Evolutionary conservation across 2,329 filamentous ascomycete species (phyloP).

Genomic region (Pseudogymnoascus sp.): DNA sequence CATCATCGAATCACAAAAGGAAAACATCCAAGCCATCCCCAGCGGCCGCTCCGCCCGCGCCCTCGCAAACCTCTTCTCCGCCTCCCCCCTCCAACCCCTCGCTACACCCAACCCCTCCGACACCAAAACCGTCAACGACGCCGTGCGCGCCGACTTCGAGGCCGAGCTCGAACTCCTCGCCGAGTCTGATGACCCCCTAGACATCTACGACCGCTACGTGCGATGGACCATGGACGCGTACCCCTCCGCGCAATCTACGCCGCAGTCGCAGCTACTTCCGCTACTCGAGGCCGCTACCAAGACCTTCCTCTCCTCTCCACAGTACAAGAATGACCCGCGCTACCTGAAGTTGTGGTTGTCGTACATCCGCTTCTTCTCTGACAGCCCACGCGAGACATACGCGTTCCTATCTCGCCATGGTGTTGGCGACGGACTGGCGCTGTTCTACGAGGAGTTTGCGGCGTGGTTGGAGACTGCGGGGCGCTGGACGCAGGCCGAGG

Average conservation of each 20-base stretch:
- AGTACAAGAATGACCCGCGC: slow-evolving; percentile 91
- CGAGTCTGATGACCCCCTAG: slow-evolving; percentile 90
- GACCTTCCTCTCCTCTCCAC: slow-evolving; percentile 69
- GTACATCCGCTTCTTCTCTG: slow-evolving; percentile 88
- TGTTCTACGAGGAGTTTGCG: slow-evolving; percentile 97
- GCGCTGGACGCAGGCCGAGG: slow-evolving; percentile 83
- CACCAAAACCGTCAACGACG: slow-evolving; percentile 69
- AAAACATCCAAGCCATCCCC: slow-evolving; percentile 92
- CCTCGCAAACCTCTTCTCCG: slow-evolving; percentile 72
- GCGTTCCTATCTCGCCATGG: slow-evolving; percentile 81
- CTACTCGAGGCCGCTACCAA: slow-evolving; percentile 91
- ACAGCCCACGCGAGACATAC: slow-evolving; percentile 86
- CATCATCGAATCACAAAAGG: slow-evolving; percentile 91
- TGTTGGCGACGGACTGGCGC: slow-evolving; percentile 76
- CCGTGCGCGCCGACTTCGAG: slow-evolving; percentile 76
- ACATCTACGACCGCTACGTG: slow-evolving; percentile 92
- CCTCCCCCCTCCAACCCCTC: slow-evolving; percentile 49
- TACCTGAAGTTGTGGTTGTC: slow-evolving; percentile 91
- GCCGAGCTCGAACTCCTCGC: slow-evolving; percentile 66
- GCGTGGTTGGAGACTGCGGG: slow-evolving; percentile 80
- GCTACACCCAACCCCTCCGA: slow-evolving; percentile 59
- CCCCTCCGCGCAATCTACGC: slow-evolving; percentile 83
- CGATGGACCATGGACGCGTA: slow-evolving; percentile 96
- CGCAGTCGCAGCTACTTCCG: slow-evolving; percentile 80
- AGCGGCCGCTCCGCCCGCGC: slow-evolving; percentile 83